Evolutionary conservation across 2,329 filamentous ascomycete genomes (phyloP).

Genomic region (Aspergillus sergii): DNA sequence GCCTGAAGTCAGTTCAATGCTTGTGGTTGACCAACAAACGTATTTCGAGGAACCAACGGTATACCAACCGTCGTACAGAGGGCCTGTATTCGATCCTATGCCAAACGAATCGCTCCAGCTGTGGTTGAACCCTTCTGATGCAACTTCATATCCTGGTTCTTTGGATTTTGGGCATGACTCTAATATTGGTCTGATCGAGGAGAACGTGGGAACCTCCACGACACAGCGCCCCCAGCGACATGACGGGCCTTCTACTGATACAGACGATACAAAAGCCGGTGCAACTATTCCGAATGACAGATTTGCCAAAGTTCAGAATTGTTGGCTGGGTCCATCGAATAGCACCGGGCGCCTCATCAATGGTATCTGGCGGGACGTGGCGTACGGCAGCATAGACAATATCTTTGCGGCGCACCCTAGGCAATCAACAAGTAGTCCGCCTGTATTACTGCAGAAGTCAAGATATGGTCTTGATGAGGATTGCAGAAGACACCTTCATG

Average conservation of each 20-base stretch:
- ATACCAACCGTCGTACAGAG: conserved; percentile 26
- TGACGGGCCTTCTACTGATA: conserved; percentile 26
- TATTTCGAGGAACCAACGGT: conserved; percentile 32
- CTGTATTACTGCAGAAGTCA: conserved; percentile 32
- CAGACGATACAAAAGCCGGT: conserved; percentile 23
- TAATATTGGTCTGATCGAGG: conserved; percentile 27
- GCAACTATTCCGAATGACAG: conserved; percentile 43
- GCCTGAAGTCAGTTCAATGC: conserved; percentile 29
- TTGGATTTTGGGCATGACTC: conserved; percentile 31
- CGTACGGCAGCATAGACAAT: conserved; percentile 41
- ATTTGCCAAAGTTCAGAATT: conserved; percentile 46
- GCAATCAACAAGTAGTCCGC: conserved; percentile 22
- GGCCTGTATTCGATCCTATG: conserved; percentile 27
- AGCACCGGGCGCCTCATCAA: conserved; percentile 45
- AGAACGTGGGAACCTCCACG: conserved; percentile 23
- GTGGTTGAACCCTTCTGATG: conserved; percentile 39
- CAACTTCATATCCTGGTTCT: conserved; percentile 31
- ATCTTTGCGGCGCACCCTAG: conserved; percentile 37
- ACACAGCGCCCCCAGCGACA: conserved; percentile 30
- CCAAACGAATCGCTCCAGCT: conserved; percentile 39
- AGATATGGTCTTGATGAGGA: conserved; percentile 45
- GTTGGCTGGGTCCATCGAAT: conserved; percentile 44
- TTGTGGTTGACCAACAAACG: conserved; percentile 31
- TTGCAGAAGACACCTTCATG: conserved; percentile 43
- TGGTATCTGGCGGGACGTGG: conserved; percentile 44